These are phyloP conservation scores for Sphaerosporella brunnea DNA, from an alignment of 495 filamentous ascomycete species.

Conservation along the genomic window DNA sequence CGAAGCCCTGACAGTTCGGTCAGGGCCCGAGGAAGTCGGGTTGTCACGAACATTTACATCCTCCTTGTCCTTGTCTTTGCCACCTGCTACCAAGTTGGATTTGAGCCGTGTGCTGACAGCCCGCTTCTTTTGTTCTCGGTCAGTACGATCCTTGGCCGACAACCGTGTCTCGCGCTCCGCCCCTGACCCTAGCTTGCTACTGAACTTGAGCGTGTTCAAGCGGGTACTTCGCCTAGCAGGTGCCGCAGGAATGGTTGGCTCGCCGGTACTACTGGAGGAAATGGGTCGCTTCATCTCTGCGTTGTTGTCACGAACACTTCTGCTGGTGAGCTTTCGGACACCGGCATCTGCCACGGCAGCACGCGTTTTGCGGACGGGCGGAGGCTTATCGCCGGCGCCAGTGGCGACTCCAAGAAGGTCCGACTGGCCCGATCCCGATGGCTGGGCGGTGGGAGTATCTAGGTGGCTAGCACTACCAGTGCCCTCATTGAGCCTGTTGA, in stretches of 20 bases:
- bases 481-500: constrained; percentile 24
- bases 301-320: constrained; percentile 17
- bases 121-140: constrained; percentile 25
- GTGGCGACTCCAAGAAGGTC: constrained; percentile 22
- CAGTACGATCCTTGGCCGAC: constrained; percentile 27
- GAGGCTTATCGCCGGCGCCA: constrained; percentile 18
- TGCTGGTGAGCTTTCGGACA: constrained; percentile 22
- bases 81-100: constrained; percentile 5
- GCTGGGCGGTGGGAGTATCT: constrained; percentile 22
- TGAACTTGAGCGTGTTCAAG: constrained; percentile 24
- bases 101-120: constrained; percentile 16
- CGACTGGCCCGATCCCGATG: constrained; percentile 11
- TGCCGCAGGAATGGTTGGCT: constrained; percentile 32
- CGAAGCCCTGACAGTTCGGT: too few relatives aligned
- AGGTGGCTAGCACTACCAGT: constrained; percentile 13
- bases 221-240: constrained; percentile 28
- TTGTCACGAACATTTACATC: constrained; percentile 23
- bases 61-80: constrained; percentile 19
- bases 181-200: constrained; percentile 20
- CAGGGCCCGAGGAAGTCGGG: too few relatives aligned
- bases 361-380: constrained; percentile 23
- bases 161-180: constrained; percentile 19
- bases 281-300: constrained; percentile 21
- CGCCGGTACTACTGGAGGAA: too few relatives aligned
- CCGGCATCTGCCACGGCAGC: constrained; percentile 21